Evolutionary conservation across 306 rosid species (phyloP).

Genomic region (Fragaria nilgerrensis): DNA sequence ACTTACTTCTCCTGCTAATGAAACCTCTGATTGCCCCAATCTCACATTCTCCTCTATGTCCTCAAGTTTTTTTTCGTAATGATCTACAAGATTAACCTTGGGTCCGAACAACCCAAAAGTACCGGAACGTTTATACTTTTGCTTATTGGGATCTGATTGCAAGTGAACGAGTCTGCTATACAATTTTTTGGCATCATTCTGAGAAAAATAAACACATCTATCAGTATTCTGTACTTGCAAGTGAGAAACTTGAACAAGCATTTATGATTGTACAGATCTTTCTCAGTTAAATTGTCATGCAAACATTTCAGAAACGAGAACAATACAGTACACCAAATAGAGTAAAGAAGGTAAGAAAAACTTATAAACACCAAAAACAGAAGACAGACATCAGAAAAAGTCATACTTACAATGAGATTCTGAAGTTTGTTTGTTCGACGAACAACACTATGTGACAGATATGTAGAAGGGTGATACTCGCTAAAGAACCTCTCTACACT

Average conservation of each 20-base stretch:
- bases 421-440: slow-evolving; percentile 57
- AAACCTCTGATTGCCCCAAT: slow-evolving; percentile 61
- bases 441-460: slow-evolving; percentile 72
- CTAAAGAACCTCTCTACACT: slow-evolving; percentile 63
- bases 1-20: slow-evolving; percentile 77
- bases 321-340: neutral
- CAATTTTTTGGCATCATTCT: slow-evolving; percentile 59
- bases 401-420: slow-evolving; percentile 58
- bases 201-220: slow-evolving; percentile 22
- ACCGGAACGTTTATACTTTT: slow-evolving; percentile 27
- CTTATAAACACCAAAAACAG: slow-evolving; percentile 16
- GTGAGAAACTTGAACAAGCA: neutral
- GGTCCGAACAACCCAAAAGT: slow-evolving; percentile 56
- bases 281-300: neutral
- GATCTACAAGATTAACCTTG: slow-evolving; percentile 51
- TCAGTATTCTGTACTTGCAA: neutral
- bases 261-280: neutral
- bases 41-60: slow-evolving; percentile 71
- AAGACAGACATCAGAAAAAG: slow-evolving; percentile 16
- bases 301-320: slow-evolving; percentile 1
- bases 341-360: slow-evolving; percentile 6
- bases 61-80: slow-evolving; percentile 64
- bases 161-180: slow-evolving; percentile 46
- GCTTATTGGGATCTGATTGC: slow-evolving; percentile 45
- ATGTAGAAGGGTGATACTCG: slow-evolving; percentile 71